phyloP scores from a whole-genome alignment of 108 stramenopile species.

The Cyclotella distinguenda region DNA sequence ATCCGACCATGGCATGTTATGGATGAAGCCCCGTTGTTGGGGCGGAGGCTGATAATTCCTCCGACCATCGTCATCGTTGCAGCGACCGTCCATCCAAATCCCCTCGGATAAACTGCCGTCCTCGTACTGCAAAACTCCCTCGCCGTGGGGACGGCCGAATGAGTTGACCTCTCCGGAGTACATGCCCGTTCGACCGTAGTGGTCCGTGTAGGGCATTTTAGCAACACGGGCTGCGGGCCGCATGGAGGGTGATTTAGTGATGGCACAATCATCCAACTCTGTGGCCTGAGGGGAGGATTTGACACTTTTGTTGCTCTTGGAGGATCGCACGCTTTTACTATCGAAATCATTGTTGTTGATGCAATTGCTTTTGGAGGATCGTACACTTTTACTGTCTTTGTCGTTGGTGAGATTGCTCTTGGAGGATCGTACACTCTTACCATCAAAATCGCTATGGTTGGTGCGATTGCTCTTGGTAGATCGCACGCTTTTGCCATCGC shows the following conservation, averaged over 20 bases:
- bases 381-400: conserved; percentile 11
- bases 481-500: conserved; percentile 7
- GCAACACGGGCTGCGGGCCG: conserved; percentile 25
- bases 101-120: conserved; percentile 56
- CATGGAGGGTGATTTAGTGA: neutral
- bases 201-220: conserved; percentile 50
- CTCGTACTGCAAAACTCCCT: conserved; percentile 53
- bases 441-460: neutral
- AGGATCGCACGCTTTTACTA: too few species aligned
- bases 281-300: neutral
- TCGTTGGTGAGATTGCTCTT: conserved; percentile 23
- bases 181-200: conserved; percentile 54
- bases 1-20: conserved; percentile 41
- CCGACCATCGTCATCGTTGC: neutral
- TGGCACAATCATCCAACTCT: neutral
- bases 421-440: conserved; percentile 9
- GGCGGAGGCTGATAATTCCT: neutral
- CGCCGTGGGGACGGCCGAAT: conserved; percentile 56
- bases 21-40: conserved; percentile 12
- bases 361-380: conserved; percentile 2
- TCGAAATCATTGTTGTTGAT: too few species aligned
- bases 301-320: neutral
- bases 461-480: conserved; percentile 8
- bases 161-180: conserved; percentile 62
- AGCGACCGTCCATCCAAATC: conserved; percentile 46